A percentile compares a stretch with the other conserved stretches of the same genome.
phyloP scores from a whole-genome alignment of 768 basidiomycete species.

The Leccinum rimulosum region DNA sequence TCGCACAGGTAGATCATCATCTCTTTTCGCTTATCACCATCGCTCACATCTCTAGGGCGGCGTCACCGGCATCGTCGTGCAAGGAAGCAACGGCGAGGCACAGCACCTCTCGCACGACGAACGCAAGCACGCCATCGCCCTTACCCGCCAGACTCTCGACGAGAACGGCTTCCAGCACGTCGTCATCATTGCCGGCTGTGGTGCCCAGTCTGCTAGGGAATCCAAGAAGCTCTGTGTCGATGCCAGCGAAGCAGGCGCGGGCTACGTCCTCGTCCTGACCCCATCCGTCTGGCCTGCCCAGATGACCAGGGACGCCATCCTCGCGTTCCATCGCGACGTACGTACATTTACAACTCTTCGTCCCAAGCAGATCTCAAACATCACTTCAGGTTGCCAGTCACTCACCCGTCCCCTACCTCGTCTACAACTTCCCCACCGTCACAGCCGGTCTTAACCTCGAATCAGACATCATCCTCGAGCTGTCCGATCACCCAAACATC shows the following conservation, averaged over 20 bases:
- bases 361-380: neutral
- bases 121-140: conserved; percentile 56
- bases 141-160: conserved; percentile 72
- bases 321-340: conserved; percentile 66
- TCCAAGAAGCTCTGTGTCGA: conserved; percentile 68
- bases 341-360: conserved; percentile 5
- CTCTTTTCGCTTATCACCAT: conserved; percentile 16
- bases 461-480: conserved; percentile 66
- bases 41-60: conserved; percentile 49
- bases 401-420: conserved; percentile 68
- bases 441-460: conserved; percentile 83
- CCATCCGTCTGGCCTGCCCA: conserved; percentile 68
- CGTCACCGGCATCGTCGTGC: conserved; percentile 68
- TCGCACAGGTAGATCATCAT: conserved; percentile 53
- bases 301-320: conserved; percentile 61
- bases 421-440: conserved; percentile 85
- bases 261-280: conserved; percentile 71
- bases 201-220: conserved; percentile 76
- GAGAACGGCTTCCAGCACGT: conserved; percentile 65
- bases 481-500: conserved; percentile 79
- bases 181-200: conserved; percentile 79
- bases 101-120: conserved; percentile 75
- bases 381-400: conserved; percentile 57
- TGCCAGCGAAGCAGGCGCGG: conserved; percentile 80
- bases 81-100: conserved; percentile 76